These are phyloP conservation scores for Colletotrichum navitas DNA, from an alignment of 2,329 filamentous ascomycete genomes.

Conservation along the genomic window DNA sequence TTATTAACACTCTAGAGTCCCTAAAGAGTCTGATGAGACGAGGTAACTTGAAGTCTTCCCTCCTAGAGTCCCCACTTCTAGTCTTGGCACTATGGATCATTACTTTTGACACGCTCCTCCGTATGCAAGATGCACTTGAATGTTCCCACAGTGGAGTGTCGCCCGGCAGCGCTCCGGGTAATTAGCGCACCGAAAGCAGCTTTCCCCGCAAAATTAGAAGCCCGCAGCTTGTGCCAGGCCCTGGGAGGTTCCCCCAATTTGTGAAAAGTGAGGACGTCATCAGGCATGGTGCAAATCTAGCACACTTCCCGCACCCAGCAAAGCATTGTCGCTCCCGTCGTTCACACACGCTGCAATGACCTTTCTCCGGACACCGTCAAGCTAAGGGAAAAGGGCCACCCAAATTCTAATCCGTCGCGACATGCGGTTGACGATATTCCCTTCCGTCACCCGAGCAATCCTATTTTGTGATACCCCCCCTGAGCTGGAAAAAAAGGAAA, in stretches of 20 bases:
- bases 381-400: constrained; percentile 7
- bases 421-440: constrained; percentile 17
- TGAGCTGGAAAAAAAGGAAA: neutral
- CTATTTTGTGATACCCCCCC: constrained; percentile 33
- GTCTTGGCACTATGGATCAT: too few species aligned
- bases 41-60: too few species aligned
- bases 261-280: constrained; percentile 42
- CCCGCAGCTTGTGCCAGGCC: constrained; percentile 29
- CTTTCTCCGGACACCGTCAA: constrained; percentile 29
- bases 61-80: too few species aligned
- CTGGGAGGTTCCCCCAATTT: constrained; percentile 26
- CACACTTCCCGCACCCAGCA: constrained; percentile 32
- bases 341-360: constrained; percentile 34
- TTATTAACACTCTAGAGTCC: too few species aligned
- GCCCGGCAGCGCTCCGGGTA: constrained; percentile 23
- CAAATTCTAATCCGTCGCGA: constrained; percentile 22
- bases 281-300: constrained; percentile 40
- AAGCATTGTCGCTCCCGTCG: constrained; percentile 32
- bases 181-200: constrained; percentile 40
- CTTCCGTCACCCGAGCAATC: constrained; percentile 12
- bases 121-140: neutral
- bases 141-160: constrained; percentile 26
- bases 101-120: too few species aligned
- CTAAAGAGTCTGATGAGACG: too few species aligned
- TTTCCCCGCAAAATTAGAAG: constrained; percentile 42